These are phyloP conservation scores for Vigna trinervia DNA, from an alignment of 306 rosid species.

Conservation along the genomic window DNA sequence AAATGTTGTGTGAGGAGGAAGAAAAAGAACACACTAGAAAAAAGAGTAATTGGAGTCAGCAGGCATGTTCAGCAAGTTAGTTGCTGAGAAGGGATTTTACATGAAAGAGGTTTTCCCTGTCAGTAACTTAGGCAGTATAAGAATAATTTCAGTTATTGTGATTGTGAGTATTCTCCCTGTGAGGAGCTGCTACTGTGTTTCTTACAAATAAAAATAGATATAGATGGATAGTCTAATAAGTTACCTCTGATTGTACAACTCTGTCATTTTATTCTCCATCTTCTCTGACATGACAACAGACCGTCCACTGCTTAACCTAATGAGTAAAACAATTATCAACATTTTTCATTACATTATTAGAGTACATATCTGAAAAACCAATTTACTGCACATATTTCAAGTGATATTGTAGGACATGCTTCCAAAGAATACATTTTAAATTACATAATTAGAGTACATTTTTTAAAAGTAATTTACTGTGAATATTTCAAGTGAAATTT, in stretches of 20 bases:
- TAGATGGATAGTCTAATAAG: constrained; percentile 29
- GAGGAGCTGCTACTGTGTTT: background rate
- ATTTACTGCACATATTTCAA: constrained; percentile 17
- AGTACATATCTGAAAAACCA: constrained; percentile 26
- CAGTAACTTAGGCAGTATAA: background rate
- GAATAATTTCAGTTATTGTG: background rate
- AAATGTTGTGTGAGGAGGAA: background rate
- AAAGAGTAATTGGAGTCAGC: background rate
- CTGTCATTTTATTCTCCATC: constrained; percentile 67
- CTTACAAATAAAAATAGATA: constrained; percentile 30
- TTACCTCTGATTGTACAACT: constrained; percentile 78
- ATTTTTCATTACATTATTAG: constrained; percentile 38
- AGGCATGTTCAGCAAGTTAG: background rate
- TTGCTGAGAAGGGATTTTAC: background rate
- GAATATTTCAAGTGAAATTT: constrained; percentile 34
- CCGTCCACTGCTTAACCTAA: constrained; percentile 72
- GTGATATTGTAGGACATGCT: constrained; percentile 19
- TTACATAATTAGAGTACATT: constrained; percentile 24
- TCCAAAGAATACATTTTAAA: background rate
- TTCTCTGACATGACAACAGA: constrained; percentile 85
- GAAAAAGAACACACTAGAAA: background rate
- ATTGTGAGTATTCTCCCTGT: background rate
- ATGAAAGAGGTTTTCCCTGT: background rate
- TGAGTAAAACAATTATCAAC: constrained; percentile 25
- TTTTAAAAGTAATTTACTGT: constrained; percentile 27